Evolutionary conservation across 257 asterid species (phyloP), one percentile per base, ranked within the genome.

Genomic region (Mentha longifolia): DNA sequence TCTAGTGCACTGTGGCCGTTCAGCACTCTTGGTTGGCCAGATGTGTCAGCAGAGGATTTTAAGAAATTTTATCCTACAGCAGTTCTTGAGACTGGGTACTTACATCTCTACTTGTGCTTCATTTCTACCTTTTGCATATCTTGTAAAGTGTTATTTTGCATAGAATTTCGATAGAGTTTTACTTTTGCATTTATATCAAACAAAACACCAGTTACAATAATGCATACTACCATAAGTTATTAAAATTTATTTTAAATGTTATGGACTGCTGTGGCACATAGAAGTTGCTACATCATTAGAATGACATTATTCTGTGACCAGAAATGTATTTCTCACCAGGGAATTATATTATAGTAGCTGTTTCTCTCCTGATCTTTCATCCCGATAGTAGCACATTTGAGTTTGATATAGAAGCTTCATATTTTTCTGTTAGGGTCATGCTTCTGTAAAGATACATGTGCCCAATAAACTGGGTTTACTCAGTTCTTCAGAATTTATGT

Each of bases 21-120:
- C 93, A 94, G 99, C 82, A 91, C 99, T 70, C 95, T 91, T 81
- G 97, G 97, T 77, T 94, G 99, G 99, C 99, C 99, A 59, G 93
- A 91, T 79, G 76, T 65, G 75, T 86, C 95, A 60, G 90, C 95
- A 7, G 87, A 89, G 74, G 99, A 94, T 82, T 85, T 91, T 72
- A 84, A 85, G 82, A 78, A 68, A 12, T 88, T 91, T 76, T 91
- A 94, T 88, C 99, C 99, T 45, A 94, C 99, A 60, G 83, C 97
- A 73, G 87, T 91, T 76, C 89, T 94, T 77, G 99, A 94, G 85
- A 94, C 99, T 39, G 99, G 99, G 99, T 94, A 89, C 12, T 52
- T 42, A 42, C 73, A 50, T 42, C 46, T 73, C 66, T 59, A 45
- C 75, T 68, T 58, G 14, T 70, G 51, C 72, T 50, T 68, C 51